Base-by-base conservation (phyloP, 805 yeast species). In the Yarrowia osloensis region DNA sequence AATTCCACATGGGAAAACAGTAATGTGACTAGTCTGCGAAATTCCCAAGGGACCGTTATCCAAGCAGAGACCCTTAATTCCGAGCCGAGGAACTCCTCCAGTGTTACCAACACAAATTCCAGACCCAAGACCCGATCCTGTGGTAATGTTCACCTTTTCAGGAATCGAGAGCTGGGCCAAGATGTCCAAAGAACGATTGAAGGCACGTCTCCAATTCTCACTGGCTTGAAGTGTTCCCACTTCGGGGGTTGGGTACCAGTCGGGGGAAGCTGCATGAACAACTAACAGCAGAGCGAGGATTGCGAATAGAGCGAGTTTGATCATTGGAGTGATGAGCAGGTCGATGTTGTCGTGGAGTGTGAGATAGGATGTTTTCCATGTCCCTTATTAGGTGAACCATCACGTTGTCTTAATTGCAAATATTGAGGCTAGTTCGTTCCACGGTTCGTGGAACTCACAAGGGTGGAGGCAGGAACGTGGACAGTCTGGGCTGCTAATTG, bases 21-120 rank as follows among this genome's bases (percentile, higher is more conserved):
- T 82, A 29, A 81, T 82, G 70, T 82, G 81, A 71, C 85, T 88
- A 8, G 88, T 81, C 8, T 47, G 54, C 67, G 88, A 76, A 22
- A 86, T 84, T 13, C 89, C 89, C 69, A 82, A 80, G 4, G 88
- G 87, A 4, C 88, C 88, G 75, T 86, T 88, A 70, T 86, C 88
- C 31, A 85, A 76, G 70, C 89, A 86, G 15, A 86, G 73, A 11
- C 83, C 79, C 2, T 85, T 84, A 63, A 85, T 82, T 8, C 83
- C 84, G 29, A 85, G 76, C 37, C 88, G 74, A 24, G 86, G 86
- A 47, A 85, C 81, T 8, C 82, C 77, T 0, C 88, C 89, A 0
- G 88, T 84, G 71, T 85, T 86, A 0, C 88, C 89, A 86, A 29
- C 55, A 13, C 55, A 49, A 12, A 49, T 86, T 7, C 88, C 88